Conservation (phyloP, 1,284 basidiomycete species). For the Trichosporon ovoides region DNA sequence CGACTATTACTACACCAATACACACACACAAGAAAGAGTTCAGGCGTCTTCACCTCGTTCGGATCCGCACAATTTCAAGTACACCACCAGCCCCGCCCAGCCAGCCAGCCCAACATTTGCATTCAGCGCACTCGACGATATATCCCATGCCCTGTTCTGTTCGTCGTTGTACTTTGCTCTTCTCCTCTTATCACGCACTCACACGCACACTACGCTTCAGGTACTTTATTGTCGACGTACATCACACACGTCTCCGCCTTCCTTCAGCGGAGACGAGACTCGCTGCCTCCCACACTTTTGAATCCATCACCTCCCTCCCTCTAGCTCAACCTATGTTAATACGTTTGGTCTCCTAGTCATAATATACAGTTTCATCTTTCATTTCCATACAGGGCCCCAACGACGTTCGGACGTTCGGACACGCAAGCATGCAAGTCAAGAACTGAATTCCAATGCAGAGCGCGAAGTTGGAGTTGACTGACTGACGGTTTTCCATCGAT, state of each 20-base stretch:
- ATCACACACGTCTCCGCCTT: background rate
- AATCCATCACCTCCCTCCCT: background rate
- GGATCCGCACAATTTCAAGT: background rate
- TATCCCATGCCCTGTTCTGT: constrained; percentile 9
- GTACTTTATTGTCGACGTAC: background rate
- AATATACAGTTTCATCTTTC: too few relatives aligned
- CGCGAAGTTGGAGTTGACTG: too few relatives aligned
- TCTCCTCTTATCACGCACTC: background rate
- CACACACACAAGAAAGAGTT: background rate
- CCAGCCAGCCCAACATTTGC: constrained; percentile 12
- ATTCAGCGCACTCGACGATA: constrained; percentile 16
- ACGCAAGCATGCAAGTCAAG: too few relatives aligned
- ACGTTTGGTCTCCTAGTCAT: background rate
- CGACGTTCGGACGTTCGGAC: too few relatives aligned
- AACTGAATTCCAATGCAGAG: too few relatives aligned
- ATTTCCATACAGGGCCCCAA: background rate
- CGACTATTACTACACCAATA: background rate
- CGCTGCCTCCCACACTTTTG: background rate
- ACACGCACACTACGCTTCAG: background rate
- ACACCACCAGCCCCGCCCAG: background rate
- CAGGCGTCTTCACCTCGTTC: background rate
- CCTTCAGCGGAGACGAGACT: too few relatives aligned
- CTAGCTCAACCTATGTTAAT: background rate
- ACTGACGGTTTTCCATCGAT: too few relatives aligned
- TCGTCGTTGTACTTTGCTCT: constrained; percentile 3